These are phyloP conservation scores for Actinomortierella ambigua DNA, from an alignment of 371 early-diverging fungal species.

Conservation along the genomic window DNA sequence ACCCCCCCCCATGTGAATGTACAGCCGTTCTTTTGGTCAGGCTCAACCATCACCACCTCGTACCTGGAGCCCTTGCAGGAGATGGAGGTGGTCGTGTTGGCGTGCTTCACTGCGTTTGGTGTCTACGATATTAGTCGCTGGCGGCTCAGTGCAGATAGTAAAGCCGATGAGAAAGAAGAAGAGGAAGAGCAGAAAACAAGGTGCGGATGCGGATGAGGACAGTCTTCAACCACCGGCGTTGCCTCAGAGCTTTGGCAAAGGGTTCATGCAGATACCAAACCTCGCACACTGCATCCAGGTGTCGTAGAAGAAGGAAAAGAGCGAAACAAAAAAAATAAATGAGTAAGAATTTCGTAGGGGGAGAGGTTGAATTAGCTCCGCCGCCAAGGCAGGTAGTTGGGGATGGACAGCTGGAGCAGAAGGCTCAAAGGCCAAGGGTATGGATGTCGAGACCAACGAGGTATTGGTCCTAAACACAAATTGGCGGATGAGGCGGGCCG, in stretches of 20 bases:
- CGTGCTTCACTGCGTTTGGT: constrained; percentile 65
- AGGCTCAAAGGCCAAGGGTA: too few species aligned
- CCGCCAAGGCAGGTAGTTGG: too few species aligned
- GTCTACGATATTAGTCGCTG: constrained; percentile 79
- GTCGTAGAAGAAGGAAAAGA: constrained; percentile 4
- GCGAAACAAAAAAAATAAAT: constrained; percentile 5
- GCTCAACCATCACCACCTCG: constrained; percentile 59
- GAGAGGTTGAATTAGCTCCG: too few species aligned
- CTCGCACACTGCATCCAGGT: constrained; percentile 43
- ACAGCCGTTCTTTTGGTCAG: constrained; percentile 66
- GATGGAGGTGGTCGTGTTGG: constrained; percentile 49
- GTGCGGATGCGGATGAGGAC: background rate
- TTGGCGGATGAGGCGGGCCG: too few species aligned
- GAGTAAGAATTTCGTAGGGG: constrained; percentile 9
- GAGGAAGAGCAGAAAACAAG: background rate
- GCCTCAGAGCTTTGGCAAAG: constrained; percentile 32
- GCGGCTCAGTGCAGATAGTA: constrained; percentile 56
- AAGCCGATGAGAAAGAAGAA: constrained; percentile 29
- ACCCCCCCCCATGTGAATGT: constrained; percentile 49
- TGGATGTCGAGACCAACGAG: too few species aligned
- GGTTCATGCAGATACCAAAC: constrained; percentile 46
- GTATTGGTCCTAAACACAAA: too few species aligned
- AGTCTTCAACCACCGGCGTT: constrained; percentile 3
- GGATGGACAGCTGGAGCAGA: too few species aligned
- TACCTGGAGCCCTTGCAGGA: constrained; percentile 60